Base-by-base conservation (phyloP, 352 stramenopile species). In the Phytophthora multivora region DNA sequence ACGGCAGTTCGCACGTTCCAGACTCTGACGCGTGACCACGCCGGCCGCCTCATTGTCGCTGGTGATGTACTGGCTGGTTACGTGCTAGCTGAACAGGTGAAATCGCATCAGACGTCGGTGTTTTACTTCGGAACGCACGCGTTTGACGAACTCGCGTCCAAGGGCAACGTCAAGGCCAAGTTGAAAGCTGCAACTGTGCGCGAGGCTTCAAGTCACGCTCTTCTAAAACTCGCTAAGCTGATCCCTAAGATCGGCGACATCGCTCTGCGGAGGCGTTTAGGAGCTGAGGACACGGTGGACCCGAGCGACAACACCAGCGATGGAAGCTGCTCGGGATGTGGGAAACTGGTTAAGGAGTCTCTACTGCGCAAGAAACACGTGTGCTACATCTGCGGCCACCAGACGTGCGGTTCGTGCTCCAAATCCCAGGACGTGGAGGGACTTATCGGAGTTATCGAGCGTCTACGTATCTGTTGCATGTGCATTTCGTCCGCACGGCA, bases 341-440 rank as follows among this genome's bases (percentile, higher is more conserved):
- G 58, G 8, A 71, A 73, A 19, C 23, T 67, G 26, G 54, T 79
- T 18, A 70, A 65, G 19, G 51, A 65, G 0, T 71, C 66, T 41
- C 66, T 75, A 19, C 26, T 79, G 35, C 62, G 66, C 16, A 73
- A 72, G 45, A 78, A 75, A 18, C 54, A 80, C 58, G 47, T 66
- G 3, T 84, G 75, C 49, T 58, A 71, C 21, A 52, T 84, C 5
- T 84, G 75, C 39, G 63, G 73, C 6, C 60, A 82, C 19, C 41
- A 63, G n/a, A 66, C 64, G 13, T 84, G 75, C 38, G 26, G 57
- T 15, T 64, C 63, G 12, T 84, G 75, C 59, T 79, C 75, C 13
- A 53, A 65, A 18, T 36, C 46, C 9, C 63, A 82, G 33, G 75
- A 82, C 33, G 50, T 81, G 4, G 75, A 84, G 45, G 70, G 56